Evolutionary conservation across 768 basidiomycete genomes (phyloP).

Genomic region (Suillus discolor): DNA sequence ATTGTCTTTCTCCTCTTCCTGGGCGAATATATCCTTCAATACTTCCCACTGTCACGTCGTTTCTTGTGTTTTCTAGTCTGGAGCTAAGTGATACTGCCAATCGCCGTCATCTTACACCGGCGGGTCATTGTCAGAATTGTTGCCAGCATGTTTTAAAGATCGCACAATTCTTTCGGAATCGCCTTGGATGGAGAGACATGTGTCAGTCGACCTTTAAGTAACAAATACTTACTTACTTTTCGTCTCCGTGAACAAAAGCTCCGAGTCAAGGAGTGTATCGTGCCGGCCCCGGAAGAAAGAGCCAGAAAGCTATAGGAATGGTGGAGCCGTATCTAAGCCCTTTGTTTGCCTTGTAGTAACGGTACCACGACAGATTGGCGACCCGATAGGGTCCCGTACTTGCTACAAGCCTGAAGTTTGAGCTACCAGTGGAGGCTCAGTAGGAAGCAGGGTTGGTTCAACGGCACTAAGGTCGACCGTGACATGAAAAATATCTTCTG

Average conservation of each 20-base stretch:
- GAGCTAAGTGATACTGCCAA: no score
- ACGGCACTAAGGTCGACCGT: constrained; percentile 60
- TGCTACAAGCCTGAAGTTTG: constrained; percentile 63
- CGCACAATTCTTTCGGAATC: constrained; percentile 50
- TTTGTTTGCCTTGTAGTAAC: constrained; percentile 27
- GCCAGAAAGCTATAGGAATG: constrained; percentile 70
- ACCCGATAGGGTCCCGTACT: no score
- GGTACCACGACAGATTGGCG: not conserved
- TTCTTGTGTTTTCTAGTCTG: constrained; percentile 15
- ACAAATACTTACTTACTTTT: constrained; percentile 44
- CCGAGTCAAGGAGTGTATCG: constrained; percentile 70
- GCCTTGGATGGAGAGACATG: constrained; percentile 33
- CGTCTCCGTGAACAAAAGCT: constrained; percentile 74
- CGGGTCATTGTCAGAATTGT: no score
- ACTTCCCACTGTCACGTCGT: not conserved
- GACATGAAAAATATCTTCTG: no score
- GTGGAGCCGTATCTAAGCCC: constrained; percentile 79
- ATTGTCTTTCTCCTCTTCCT: not conserved
- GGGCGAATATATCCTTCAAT: not conserved
- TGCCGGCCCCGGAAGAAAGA: constrained; percentile 60
- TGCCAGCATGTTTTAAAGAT: constrained; percentile 42
- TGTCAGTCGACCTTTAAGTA: not conserved
- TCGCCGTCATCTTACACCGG: no score
- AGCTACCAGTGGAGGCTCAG: no score
- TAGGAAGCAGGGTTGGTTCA: constrained; percentile 76